Percentiles rank a stretch among this genome's conserved stretches.
Conservation (phyloP, 1,284 basidiomycete species). For the Naganishia albida region DNA sequence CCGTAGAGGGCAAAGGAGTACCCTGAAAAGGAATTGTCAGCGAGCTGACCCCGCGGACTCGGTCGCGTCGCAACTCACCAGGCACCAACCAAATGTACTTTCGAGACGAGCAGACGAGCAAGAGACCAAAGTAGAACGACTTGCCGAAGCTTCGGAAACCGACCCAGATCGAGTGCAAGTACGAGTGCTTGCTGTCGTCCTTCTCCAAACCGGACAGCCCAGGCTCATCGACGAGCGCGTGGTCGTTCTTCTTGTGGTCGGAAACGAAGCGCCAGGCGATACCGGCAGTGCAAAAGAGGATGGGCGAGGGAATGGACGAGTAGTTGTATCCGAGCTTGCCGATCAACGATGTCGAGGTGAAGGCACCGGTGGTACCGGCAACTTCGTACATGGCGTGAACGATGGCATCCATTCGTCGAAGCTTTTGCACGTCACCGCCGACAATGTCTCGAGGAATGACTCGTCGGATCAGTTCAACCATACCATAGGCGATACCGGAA, state of each 20-base stretch:
- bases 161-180: conserved; percentile 37
- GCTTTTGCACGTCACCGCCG: conserved; percentile 37
- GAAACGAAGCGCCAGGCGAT: conserved; percentile 36
- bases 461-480: conserved; percentile 52
- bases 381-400: conserved; percentile 53
- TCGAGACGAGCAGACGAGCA: conserved; percentile 44
- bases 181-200: conserved; percentile 26
- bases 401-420: conserved; percentile 51
- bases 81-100: conserved; percentile 51
- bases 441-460: conserved; percentile 50
- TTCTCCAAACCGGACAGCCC: conserved; percentile 30
- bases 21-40: conserved; percentile 10
- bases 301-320: conserved; percentile 45
- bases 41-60: background rate
- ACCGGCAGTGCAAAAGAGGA: conserved; percentile 44
- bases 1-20: conserved; percentile 51
- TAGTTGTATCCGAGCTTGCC: conserved; percentile 52
- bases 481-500: conserved; percentile 50
- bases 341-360: conserved; percentile 50
- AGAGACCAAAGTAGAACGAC: conserved; percentile 46
- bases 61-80: conserved; percentile 21
- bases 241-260: conserved; percentile 25
- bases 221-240: conserved; percentile 24
- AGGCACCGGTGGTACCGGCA: conserved; percentile 52
- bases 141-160: conserved; percentile 43